phyloP scores from a whole-genome alignment of 2,329 filamentous ascomycete species.

The Plectosphaerella plurivora region DNA sequence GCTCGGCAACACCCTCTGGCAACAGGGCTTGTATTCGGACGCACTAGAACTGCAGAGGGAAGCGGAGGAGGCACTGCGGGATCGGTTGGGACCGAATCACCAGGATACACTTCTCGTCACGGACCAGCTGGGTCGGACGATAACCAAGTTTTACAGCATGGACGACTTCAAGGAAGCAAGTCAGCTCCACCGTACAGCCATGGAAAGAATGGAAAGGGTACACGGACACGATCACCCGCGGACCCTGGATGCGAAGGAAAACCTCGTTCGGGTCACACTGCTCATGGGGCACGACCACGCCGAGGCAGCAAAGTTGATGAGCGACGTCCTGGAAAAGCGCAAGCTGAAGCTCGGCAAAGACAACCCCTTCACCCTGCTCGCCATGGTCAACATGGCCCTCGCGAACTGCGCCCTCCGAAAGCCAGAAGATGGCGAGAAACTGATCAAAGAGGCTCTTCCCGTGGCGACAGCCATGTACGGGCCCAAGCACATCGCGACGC shows the following conservation, averaged over 20 bases:
- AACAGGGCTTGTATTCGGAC: constrained; percentile 1
- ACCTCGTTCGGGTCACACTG: neutral
- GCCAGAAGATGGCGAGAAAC: neutral
- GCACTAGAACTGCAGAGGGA: neutral
- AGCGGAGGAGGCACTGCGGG: neutral
- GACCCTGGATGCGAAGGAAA: constrained; percentile 2
- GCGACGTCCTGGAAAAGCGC: constrained; percentile 6
- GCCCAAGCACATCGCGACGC: constrained; percentile 5
- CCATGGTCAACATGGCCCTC: constrained; percentile 7
- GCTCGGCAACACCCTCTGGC: constrained; percentile 4
- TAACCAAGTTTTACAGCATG: constrained; percentile 2
- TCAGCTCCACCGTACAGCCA: neutral
- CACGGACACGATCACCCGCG: neutral
- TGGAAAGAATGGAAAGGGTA: neutral
- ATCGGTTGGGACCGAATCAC: neutral
- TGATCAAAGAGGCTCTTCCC: constrained; percentile 1
- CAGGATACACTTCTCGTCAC: neutral
- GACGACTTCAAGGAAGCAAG: neutral
- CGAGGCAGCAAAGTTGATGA: neutral
- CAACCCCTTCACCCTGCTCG: constrained; percentile 8
- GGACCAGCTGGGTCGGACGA: constrained; percentile 3
- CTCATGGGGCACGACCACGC: neutral
- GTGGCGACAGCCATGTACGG: constrained; percentile 5
- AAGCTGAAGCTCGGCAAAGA: constrained; percentile 9
- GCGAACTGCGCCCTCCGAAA: constrained; percentile 3